phyloP scores from a whole-genome alignment of 495 filamentous ascomycete genomes.

The Penicillium chermesinum region DNA sequence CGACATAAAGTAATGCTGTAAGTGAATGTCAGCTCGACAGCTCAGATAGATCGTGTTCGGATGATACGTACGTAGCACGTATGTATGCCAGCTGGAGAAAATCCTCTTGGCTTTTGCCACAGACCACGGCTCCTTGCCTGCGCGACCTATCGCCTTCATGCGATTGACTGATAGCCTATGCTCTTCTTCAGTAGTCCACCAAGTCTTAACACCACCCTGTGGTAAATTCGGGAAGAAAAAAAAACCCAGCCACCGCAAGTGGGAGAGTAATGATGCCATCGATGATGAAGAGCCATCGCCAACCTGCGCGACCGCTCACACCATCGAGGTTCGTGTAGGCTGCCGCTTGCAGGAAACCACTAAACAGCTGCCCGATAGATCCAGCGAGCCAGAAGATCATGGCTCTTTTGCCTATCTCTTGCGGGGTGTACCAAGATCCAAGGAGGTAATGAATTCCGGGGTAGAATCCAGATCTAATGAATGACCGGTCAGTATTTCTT shows the following conservation, averaged over 20 bases:
- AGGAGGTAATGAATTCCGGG: slow-evolving; percentile 33
- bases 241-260: slow-evolving; percentile 45
- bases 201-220: slow-evolving; percentile 19
- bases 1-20: slow-evolving; percentile 17
- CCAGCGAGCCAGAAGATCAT: slow-evolving; percentile 50
- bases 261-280: slow-evolving; percentile 39
- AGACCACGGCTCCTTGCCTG: slow-evolving; percentile 21
- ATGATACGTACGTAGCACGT: slow-evolving; percentile 20
- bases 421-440: slow-evolving; percentile 41
- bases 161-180: slow-evolving; percentile 17
- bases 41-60: neutral
- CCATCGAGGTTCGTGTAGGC: slow-evolving; percentile 45
- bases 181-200: slow-evolving; percentile 25
- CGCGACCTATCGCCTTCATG: slow-evolving; percentile 22
- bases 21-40: neutral
- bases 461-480: slow-evolving; percentile 29
- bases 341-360: slow-evolving; percentile 50
- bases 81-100: slow-evolving; percentile 25
- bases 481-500: neutral
- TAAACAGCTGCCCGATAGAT: slow-evolving; percentile 45
- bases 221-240: slow-evolving; percentile 46
- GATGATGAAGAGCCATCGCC: slow-evolving; percentile 36
- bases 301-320: slow-evolving; percentile 34
- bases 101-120: slow-evolving; percentile 20
- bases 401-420: slow-evolving; percentile 47